These are phyloP conservation scores for Leptodermis oblonga DNA, from an alignment of 257 asterid species.

Conservation along the genomic window DNA sequence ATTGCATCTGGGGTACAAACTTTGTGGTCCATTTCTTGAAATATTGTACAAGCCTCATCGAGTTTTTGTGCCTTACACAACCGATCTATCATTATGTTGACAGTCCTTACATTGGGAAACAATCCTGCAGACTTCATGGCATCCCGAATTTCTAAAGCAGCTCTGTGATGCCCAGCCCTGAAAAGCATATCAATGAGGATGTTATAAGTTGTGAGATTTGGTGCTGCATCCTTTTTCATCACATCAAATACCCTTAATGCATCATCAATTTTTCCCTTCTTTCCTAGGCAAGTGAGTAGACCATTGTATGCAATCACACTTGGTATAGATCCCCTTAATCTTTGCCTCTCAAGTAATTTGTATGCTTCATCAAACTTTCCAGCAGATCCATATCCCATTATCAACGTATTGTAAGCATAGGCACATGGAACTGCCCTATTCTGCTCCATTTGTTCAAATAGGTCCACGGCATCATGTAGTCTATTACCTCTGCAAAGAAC, in stretches of 20 bases:
- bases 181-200: conserved; percentile 86
- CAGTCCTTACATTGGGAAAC: conserved; percentile 64
- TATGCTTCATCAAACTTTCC: conserved; percentile 83
- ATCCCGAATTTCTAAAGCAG: conserved; percentile 60
- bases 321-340: conserved; percentile 79
- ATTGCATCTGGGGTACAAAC: conserved; percentile 58
- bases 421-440: conserved; percentile 82
- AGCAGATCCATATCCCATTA: conserved; percentile 89
- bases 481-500: conserved; percentile 71
- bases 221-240: conserved; percentile 88
- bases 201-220: conserved; percentile 77
- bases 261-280: conserved; percentile 65
- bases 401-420: conserved; percentile 92
- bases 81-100: conserved; percentile 89
- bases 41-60: conserved; percentile 70
- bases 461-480: conserved; percentile 69
- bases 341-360: conserved; percentile 80
- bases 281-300: conserved; percentile 82
- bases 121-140: conserved; percentile 65
- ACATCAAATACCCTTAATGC: conserved; percentile 61
- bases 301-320: conserved; percentile 84
- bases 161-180: conserved; percentile 53
- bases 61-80: conserved; percentile 83
- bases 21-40: conserved; percentile 64
- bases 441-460: conserved; percentile 82